A percentile compares a stretch with the other conserved stretches of the same genome.
Conservation (phyloP, 1,284 basidiomycete genomes). For the Trichosporon sp. region DNA sequence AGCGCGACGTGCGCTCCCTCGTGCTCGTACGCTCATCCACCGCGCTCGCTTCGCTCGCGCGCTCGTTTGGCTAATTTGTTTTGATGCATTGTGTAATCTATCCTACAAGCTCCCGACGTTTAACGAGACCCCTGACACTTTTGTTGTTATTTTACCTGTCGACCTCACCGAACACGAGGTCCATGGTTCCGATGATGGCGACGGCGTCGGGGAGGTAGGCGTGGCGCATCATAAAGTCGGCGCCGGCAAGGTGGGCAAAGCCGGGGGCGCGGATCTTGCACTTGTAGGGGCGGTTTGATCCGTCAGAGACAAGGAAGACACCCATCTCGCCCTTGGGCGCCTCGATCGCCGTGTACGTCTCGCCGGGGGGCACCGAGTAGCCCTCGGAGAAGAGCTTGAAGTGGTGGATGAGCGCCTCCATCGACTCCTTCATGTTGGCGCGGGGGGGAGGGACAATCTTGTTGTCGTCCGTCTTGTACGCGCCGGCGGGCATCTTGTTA, state of each 20-base stretch:
- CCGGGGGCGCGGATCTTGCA: conserved; percentile 93
- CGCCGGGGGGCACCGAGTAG: conserved; percentile 93
- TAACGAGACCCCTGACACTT: not conserved
- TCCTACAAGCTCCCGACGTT: conserved; percentile 13
- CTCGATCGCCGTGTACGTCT: conserved; percentile 97
- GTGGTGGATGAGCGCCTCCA: conserved; percentile 97
- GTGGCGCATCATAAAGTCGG: conserved; percentile 83
- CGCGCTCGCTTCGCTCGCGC: not conserved
- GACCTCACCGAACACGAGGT: conserved; percentile 68
- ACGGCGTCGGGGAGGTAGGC: conserved; percentile 88
- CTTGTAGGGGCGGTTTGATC: conserved; percentile 84
- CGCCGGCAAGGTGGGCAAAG: conserved; percentile 85
- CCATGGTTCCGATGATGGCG: conserved; percentile 92
- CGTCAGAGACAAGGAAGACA: conserved; percentile 91
- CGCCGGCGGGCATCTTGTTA: conserved; percentile 95
- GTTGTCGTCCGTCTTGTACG: conserved; percentile 93
- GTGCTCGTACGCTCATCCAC: no score
- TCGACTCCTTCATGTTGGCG: conserved; percentile 97
- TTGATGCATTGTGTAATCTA: conserved; percentile 23
- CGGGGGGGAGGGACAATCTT: conserved; percentile 96
- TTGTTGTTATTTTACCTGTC: conserved; percentile 35
- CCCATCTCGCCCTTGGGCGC: conserved; percentile 99
- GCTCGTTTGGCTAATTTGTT: conserved; percentile 1
- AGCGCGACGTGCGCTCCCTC: no score
- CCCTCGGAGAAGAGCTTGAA: conserved; percentile 99